Base-by-base conservation (phyloP, 352 stramenopile species). In the Plasmopara viticola region DNA sequence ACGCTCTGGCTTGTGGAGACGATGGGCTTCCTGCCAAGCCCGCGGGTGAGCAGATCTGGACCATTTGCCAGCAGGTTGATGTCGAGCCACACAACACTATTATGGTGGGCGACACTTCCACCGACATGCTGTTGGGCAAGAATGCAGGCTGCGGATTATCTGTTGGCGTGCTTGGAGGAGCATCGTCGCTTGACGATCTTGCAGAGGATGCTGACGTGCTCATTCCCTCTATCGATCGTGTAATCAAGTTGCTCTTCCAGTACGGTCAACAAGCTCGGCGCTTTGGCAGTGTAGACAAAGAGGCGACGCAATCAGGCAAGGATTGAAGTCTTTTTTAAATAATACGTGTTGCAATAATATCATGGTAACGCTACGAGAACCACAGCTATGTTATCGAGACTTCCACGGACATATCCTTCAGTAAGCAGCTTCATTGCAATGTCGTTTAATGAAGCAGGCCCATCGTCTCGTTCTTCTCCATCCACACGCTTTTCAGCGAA, bases 351-450 rank as follows among this genome's bases (percentile, higher is more conserved):
- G 2, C 7, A 35, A 35, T 25, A 25, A 39, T 30, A 29, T 20
- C 51, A 64, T 12, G 59, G 28, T 20, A 74, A 47, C 17, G 42
- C 53, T 5, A 84, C 64, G 2, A 86, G 51, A 9, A 89, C 79
- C 13, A 95, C 81, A 28, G 89, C 94, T 58, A 97, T 90, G 55
- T 98, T 98, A 60, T 98, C 95, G 5, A 86, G 85, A 44, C 86
- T 97, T 44, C 95, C 94, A 44, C 92, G 78, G n/a, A 98, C 76
- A 57, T 96, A 98, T 29, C 90, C 86, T 61, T 98, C 90, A 17
- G 90, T 67, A 6, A 94, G 76, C n/a, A 97, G 58, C 14, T 80
- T 51, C 42, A 89, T 64, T 9, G 89, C 86, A 42, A 91, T 67
- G 42, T 76, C 66, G 61, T 94, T 65, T 7, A 98, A 66, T 9